These are phyloP conservation scores for Strobilomyces confusus DNA, from an alignment of 768 basidiomycete species.

Conservation along the genomic window DNA sequence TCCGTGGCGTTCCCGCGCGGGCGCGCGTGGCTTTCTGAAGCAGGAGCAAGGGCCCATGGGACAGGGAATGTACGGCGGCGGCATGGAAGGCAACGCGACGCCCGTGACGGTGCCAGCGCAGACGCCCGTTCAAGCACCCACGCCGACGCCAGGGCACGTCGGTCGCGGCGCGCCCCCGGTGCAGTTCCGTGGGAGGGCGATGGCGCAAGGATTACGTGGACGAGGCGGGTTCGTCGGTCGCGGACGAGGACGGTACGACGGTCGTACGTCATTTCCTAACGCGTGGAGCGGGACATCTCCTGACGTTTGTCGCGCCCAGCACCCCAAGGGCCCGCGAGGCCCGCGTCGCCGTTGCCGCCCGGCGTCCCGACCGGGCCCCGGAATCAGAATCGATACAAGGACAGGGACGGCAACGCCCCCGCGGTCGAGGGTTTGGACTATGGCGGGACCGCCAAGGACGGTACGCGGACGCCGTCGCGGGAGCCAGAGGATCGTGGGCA, in stretches of 20 bases:
- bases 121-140: constrained; percentile 30
- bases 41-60: constrained; percentile 62
- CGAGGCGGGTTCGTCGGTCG: constrained; percentile 39
- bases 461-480: constrained; percentile 52
- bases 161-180: constrained; percentile 36
- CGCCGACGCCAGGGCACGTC: constrained; percentile 28
- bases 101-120: constrained; percentile 43
- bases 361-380: constrained; percentile 85
- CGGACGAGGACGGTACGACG: constrained; percentile 36
- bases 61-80: constrained; percentile 65
- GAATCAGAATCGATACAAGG: constrained; percentile 89
- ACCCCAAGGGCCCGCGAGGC: constrained; percentile 59
- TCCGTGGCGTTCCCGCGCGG: constrained; percentile 29
- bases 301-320: too few relatives aligned
- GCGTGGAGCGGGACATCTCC: too few relatives aligned
- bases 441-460: constrained; percentile 54
- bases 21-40: constrained; percentile 20
- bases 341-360: constrained; percentile 82
- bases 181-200: constrained; percentile 42
- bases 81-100: constrained; percentile 52
- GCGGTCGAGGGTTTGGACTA: constrained; percentile 90
- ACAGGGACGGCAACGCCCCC: constrained; percentile 78
- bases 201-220: constrained; percentile 41
- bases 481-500: constrained; percentile 67
- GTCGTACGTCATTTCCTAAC: constrained; percentile 36